Base-by-base conservation (phyloP, 2,329 filamentous ascomycete species). In the Chaetomium olivaceum region DNA sequence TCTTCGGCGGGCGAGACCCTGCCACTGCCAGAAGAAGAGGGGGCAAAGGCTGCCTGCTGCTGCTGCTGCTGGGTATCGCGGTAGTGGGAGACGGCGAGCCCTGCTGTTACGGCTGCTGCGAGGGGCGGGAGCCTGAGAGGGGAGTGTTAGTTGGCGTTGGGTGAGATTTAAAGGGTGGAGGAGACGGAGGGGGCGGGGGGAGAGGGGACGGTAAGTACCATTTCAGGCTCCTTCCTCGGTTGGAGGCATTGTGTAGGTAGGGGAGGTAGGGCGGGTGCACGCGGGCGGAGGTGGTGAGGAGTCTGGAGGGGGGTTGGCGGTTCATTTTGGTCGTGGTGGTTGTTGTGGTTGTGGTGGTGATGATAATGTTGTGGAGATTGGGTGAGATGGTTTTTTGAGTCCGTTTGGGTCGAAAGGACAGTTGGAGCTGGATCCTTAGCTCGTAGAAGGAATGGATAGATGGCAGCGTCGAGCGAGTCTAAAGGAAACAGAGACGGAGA, bases 181-280 rank as follows among this genome's bases (percentile, higher is more conserved):
- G 29, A 31, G 11, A 9, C 7, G 31, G 31, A 7, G 31, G 31
- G 39, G 57, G 14, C 19, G 19, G 9, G 59, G 33, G 14, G 33
- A 16, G 14, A 21, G 23, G 27, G 2, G 14, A 14, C 3, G 12
- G 36, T 19, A 58, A 59, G 19, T 59, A 74, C 73, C 72, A 73
- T 68, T 72, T 74, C 23, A 71, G 66, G 29, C 60, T 39, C 60
- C 66, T 70, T 9, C 46, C 39, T n/a, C 21, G 48, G 51, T 48
- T 66, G 36, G 67, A 64, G 31, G 71, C 68, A 12, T 67, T 67
- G 64, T 73, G 70, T 21, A 77, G 71, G 65, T 74, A 74, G 19
- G 73, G 73, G 29, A 76, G 74, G 63, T 74, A 72, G 23, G 69
- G 69, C 4, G 75, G 75, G 66, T 76, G 71, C 1, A 77, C 75